Conservation (phyloP, 768 basidiomycete species). For the Trametes cingulata region DNA sequence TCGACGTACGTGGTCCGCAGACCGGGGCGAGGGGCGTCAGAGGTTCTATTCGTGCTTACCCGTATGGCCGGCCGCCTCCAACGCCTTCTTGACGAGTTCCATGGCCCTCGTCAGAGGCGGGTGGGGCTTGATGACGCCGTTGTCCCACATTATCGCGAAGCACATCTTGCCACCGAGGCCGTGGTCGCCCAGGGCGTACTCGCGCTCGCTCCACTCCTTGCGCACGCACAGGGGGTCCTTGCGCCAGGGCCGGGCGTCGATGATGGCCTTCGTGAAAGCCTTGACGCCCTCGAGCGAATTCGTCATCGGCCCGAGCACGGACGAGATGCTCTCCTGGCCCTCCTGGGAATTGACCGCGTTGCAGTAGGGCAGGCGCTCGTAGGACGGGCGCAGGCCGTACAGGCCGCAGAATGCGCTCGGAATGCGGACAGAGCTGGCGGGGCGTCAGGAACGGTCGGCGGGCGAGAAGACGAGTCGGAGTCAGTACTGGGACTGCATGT, state of each 20-base stretch:
- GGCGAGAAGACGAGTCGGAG: neutral
- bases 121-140: slow-evolving; percentile 57
- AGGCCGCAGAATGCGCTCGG: slow-evolving; percentile 67
- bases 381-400: slow-evolving; percentile 73
- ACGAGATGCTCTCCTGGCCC: slow-evolving; percentile 70
- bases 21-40: neutral
- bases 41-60: slow-evolving; percentile 40
- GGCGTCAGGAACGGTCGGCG: no score
- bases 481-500: neutral
- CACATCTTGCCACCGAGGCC: slow-evolving; percentile 46
- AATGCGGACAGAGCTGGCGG: slow-evolving; percentile 66
- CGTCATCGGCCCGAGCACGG: slow-evolving; percentile 75
- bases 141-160: slow-evolving; percentile 67
- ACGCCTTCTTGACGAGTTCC: slow-evolving; percentile 52
- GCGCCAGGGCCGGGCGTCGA: slow-evolving; percentile 56
- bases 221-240: slow-evolving; percentile 52
- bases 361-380: slow-evolving; percentile 68
- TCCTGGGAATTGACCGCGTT: slow-evolving; percentile 63
- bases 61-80: slow-evolving; percentile 63
- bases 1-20: neutral
- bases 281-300: slow-evolving; percentile 61
- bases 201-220: slow-evolving; percentile 48
- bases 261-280: slow-evolving; percentile 63
- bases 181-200: slow-evolving; percentile 49
- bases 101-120: slow-evolving; percentile 68